These are phyloP conservation scores for Poterioochromonas sp. DNA, from an alignment of 352 stramenopile genomes.

Conservation along the genomic window DNA sequence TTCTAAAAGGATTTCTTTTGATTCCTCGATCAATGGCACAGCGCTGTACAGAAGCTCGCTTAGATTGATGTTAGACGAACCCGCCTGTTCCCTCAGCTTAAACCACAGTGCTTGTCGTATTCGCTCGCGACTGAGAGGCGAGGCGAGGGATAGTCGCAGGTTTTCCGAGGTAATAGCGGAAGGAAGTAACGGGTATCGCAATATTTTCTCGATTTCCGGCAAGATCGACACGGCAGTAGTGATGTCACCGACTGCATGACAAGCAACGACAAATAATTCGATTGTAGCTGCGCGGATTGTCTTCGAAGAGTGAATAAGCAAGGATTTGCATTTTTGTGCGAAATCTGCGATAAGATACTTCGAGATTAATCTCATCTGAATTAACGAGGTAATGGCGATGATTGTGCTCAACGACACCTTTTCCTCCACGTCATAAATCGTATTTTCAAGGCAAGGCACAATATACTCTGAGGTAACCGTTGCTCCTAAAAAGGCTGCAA, in stretches of 20 bases:
- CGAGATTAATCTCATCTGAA: constrained; percentile 79
- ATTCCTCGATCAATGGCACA: too few species aligned
- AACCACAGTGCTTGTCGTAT: too few species aligned
- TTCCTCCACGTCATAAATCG: constrained; percentile 80
- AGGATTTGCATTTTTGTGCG: constrained; percentile 55
- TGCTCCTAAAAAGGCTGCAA: constrained; percentile 82
- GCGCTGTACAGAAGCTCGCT: too few species aligned
- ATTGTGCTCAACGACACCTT: constrained; percentile 85
- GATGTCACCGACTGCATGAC: constrained; percentile 67
- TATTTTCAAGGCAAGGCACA: constrained; percentile 87
- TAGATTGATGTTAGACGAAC: too few species aligned
- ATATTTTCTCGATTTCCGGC: constrained; percentile 70
- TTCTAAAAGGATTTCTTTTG: too few species aligned
- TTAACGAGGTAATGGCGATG: constrained; percentile 73
- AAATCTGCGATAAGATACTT: constrained; percentile 65
- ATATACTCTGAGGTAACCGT: constrained; percentile 69
- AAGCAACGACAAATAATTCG: constrained; percentile 65
- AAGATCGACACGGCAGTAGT: constrained; percentile 81
- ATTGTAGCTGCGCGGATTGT: constrained; percentile 47
- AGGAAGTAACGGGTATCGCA: constrained; percentile 40
- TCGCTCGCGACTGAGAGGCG: too few species aligned
- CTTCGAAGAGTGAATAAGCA: constrained; percentile 59
- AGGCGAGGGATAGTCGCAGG: too few species aligned
- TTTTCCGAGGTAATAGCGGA: background rate
- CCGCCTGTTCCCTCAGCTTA: too few species aligned